These are phyloP conservation scores for Babesia bovis DNA, from an alignment of 169 alveolate species.

Conservation along the genomic window DNA sequence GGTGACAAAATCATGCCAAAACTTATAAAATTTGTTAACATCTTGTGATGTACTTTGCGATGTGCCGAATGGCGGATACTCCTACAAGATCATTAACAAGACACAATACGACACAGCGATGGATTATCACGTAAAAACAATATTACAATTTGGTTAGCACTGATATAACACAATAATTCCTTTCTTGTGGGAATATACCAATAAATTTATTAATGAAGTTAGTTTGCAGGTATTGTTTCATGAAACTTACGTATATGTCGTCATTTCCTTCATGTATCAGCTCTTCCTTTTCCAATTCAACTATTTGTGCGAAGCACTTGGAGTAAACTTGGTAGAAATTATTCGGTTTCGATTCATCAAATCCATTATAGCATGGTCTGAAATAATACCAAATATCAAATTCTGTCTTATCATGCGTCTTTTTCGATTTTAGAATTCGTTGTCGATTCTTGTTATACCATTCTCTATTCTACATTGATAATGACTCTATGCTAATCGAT, in stretches of 20 bases:
- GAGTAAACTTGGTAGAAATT: slow-evolving; percentile 29
- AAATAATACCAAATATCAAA: slow-evolving; percentile 41
- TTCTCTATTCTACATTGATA: slow-evolving; percentile 7
- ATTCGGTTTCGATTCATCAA: slow-evolving; percentile 30
- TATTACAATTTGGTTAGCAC: too few relatives aligned
- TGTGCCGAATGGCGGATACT: slow-evolving; percentile 37
- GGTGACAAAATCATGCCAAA: slow-evolving; percentile 35
- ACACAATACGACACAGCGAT: neutral
- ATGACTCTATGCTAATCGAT: neutral
- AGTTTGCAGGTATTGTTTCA: neutral
- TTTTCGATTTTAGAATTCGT: slow-evolving; percentile 11
- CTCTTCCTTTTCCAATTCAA: slow-evolving; percentile 17
- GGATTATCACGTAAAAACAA: too few relatives aligned
- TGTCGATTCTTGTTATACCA: slow-evolving; percentile 45
- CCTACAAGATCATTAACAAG: neutral
- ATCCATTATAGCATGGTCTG: slow-evolving; percentile 40
- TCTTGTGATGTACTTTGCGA: slow-evolving; percentile 25
- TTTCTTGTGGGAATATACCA: too few relatives aligned
- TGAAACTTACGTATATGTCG: slow-evolving; percentile 8
- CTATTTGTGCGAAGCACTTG: slow-evolving; percentile 24
- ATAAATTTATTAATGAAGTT: neutral
- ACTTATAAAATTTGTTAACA: slow-evolving; percentile 14
- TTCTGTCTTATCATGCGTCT: slow-evolving; percentile 4
- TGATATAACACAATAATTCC: too few relatives aligned
- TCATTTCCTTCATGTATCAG: neutral